Evolutionary conservation across 2,329 filamentous ascomycete species (phyloP).

Genomic region (Metarhizium robertsii): DNA sequence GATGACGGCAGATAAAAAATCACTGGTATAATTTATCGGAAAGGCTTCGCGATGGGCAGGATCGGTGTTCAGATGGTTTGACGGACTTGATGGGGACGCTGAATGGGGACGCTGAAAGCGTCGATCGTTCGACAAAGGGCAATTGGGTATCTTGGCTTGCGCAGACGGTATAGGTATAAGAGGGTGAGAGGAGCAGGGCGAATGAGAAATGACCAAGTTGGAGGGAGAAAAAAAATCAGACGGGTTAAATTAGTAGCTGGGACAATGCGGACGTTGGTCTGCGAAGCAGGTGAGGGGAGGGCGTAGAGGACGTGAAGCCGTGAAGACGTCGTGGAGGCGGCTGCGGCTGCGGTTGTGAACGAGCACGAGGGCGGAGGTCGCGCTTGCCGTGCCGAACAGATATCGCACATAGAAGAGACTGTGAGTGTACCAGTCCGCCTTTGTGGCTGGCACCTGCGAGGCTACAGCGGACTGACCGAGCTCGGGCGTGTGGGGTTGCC

Average conservation of each 20-base stretch:
- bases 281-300: not conserved
- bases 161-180: not conserved
- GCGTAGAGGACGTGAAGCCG: not conserved
- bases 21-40: not conserved
- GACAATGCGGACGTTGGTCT: not conserved
- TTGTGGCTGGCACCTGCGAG: slow-evolving; percentile 1
- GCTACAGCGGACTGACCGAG: not conserved
- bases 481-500: too few species aligned
- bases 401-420: not conserved
- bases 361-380: slow-evolving; percentile 5
- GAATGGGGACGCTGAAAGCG: not conserved
- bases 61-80: not conserved
- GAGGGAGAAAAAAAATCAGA: not conserved
- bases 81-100: not conserved
- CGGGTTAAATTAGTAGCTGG: not conserved
- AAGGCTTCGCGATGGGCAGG: not conserved
- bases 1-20: not conserved
- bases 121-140: not conserved
- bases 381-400: not conserved
- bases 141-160: not conserved
- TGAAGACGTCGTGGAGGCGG: not conserved
- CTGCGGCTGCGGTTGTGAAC: not conserved
- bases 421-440: not conserved
- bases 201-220: not conserved
- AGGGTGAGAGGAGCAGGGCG: not conserved